These are phyloP conservation scores for Saussurea involucrata DNA, from an alignment of 129 eudicot species.

Conservation along the genomic window DNA sequence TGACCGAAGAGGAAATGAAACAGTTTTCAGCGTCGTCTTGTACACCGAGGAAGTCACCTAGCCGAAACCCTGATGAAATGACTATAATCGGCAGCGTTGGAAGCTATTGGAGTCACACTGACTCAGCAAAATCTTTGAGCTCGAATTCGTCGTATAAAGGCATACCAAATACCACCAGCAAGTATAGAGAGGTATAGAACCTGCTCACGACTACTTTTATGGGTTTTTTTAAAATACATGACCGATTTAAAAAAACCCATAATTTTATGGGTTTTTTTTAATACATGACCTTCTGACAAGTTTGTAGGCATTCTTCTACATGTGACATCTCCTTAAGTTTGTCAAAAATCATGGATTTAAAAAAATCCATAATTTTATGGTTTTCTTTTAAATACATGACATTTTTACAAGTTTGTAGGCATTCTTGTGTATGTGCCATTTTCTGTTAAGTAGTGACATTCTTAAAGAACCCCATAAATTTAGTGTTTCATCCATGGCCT, in stretches of 20 bases:
- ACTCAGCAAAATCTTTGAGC: conserved; percentile 31
- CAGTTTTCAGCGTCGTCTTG: conserved; percentile 49
- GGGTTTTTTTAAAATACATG: too few relatives aligned
- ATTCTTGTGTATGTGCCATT: neutral
- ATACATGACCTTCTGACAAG: neutral
- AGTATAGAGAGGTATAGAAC: conserved; percentile 86
- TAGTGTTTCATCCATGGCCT: neutral
- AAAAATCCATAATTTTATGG: neutral
- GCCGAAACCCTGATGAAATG: conserved; percentile 89
- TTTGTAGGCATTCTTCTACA: neutral
- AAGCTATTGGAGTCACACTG: conserved; percentile 64
- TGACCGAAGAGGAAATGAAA: conserved; percentile 77
- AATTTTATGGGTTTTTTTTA: too few relatives aligned
- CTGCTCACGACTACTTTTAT: neutral
- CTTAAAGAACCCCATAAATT: neutral
- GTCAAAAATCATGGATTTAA: neutral
- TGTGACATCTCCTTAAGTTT: neutral
- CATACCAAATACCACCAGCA: conserved; percentile 93
- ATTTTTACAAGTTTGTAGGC: neutral
- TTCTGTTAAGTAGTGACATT: neutral
- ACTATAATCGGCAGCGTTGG: conserved; percentile 87
- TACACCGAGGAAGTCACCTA: conserved; percentile 82
- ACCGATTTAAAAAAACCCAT: too few relatives aligned
- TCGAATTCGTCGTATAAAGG: conserved; percentile 75
- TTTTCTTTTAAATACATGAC: neutral